A percentile compares a stretch with the other conserved stretches of the same genome.
Evolutionary conservation across 345 rosid species (phyloP).

Genomic region (Syzygium oleosum): DNA sequence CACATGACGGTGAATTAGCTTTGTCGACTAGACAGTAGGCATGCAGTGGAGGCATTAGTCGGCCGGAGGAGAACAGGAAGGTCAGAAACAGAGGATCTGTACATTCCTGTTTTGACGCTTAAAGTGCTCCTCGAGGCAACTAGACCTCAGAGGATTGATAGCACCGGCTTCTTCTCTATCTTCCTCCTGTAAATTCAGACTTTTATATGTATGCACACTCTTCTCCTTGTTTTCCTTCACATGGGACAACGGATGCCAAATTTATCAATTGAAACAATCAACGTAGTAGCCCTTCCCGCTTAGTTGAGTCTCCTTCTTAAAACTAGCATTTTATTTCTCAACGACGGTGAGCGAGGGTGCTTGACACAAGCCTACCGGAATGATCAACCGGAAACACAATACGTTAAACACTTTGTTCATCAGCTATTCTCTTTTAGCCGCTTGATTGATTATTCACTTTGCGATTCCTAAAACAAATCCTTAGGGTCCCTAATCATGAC

Average conservation of each 20-base stretch:
- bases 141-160: neutral
- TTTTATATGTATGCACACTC: neutral
- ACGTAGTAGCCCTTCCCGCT: neutral
- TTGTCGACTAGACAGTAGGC: neutral
- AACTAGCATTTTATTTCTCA: neutral
- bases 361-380: neutral
- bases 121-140: neutral
- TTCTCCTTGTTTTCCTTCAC: neutral
- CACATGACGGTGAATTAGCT: neutral
- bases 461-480: neutral
- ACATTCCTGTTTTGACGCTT: neutral
- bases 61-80: neutral
- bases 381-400: neutral
- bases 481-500: fast-evolving
- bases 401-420: neutral
- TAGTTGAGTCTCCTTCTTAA: neutral
- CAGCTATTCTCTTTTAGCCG: neutral
- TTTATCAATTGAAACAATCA: neutral
- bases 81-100: neutral
- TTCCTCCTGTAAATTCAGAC: neutral
- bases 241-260: neutral
- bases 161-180: too few species aligned
- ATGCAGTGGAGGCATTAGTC: neutral
- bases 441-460: neutral
- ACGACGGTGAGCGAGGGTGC: neutral